These are phyloP conservation scores for Stachybotrys elegans DNA, from an alignment of 2,329 filamentous ascomycete species.

Conservation along the genomic window DNA sequence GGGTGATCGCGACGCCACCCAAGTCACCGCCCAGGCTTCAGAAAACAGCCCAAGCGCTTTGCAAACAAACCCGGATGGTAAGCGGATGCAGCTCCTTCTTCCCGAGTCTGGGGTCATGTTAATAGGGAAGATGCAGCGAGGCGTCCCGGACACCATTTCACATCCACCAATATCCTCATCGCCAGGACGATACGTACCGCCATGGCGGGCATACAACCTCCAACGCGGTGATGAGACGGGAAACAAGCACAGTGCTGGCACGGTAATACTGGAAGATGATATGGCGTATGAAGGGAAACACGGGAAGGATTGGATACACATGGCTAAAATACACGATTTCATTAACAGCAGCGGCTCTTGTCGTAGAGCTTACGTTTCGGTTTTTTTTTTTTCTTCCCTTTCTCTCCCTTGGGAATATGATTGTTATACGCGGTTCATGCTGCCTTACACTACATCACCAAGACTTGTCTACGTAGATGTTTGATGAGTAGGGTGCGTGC, in stretches of 20 bases:
- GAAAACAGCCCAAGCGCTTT: too few species aligned
- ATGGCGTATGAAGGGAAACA: too few species aligned
- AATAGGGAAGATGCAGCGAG: constrained; percentile 1
- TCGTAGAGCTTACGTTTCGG: not conserved
- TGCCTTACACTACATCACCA: too few species aligned
- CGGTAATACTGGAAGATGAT: too few species aligned
- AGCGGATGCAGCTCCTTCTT: not conserved
- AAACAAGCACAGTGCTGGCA: not conserved
- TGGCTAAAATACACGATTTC: too few species aligned
- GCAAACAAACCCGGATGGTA: too few species aligned
- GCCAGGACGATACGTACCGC: constrained; percentile 23
- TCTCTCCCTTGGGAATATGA: too few species aligned
- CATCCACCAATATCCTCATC: constrained; percentile 24
- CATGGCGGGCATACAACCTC: constrained; percentile 16
- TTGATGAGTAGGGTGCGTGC: too few species aligned
- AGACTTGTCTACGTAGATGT: too few species aligned
- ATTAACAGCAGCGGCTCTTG: too few species aligned
- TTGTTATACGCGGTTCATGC: too few species aligned
- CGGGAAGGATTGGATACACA: too few species aligned
- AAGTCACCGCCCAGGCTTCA: not conserved
- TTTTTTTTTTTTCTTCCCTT: constrained; percentile 1
- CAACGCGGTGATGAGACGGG: constrained; percentile 12
- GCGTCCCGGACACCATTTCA: not conserved
- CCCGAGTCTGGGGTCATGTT: not conserved
- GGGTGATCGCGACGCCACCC: not conserved